These are phyloP conservation scores for Magnusiomyces magnusii DNA, from an alignment of 1,139 yeast genomes.

Conservation along the genomic window DNA sequence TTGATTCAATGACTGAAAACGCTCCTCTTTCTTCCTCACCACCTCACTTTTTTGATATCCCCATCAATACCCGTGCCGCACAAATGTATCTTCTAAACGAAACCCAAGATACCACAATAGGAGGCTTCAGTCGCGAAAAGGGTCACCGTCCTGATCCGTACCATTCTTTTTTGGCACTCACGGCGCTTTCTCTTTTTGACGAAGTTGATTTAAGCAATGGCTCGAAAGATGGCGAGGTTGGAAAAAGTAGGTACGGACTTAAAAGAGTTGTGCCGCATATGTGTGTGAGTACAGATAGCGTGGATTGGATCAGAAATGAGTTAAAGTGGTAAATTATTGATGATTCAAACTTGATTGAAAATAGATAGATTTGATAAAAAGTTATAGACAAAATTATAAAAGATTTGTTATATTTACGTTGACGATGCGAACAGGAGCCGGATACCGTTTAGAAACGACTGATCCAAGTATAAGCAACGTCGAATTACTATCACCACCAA, in stretches of 20 bases:
- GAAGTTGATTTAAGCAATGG: conserved; percentile 4
- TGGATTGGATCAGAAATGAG: neutral
- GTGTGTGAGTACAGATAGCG: neutral
- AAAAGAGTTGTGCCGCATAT: neutral
- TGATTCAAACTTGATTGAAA: neutral
- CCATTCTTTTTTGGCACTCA: conserved; percentile 37
- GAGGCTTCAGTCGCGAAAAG: conserved; percentile 75
- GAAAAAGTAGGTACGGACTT: neutral
- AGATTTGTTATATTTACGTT: neutral
- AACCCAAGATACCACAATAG: conserved; percentile 59
- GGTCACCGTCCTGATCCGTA: conserved; percentile 50
- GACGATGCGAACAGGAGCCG: neutral
- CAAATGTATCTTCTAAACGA: conserved; percentile 43
- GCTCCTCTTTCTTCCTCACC: too few species aligned
- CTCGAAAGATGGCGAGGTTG: neutral
- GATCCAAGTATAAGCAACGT: neutral
- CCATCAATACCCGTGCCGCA: conserved; percentile 39
- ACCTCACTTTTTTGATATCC: conserved; percentile 10
- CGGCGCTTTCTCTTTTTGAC: conserved; percentile 30
- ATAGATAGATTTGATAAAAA: too few species aligned
- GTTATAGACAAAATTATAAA: too few species aligned
- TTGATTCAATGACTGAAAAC: too few species aligned
- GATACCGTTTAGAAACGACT: neutral
- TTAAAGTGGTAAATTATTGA: neutral
- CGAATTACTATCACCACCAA: neutral